phyloP scores from a whole-genome alignment of 768 basidiomycete species.

The Tremella fuciformis region DNA sequence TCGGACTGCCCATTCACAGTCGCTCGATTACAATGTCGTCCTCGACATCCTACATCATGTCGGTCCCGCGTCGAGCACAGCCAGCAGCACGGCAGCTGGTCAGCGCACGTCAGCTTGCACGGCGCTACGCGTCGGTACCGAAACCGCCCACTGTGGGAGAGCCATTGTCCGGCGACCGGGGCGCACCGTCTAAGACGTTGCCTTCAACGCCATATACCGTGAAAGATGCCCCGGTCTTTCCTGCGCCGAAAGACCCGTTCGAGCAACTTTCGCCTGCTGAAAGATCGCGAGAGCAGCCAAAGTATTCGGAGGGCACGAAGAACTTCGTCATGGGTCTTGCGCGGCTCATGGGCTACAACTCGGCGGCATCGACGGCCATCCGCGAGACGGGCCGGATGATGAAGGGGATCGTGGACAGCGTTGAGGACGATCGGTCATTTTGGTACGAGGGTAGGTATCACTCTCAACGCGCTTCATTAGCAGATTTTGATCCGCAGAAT shows the following conservation, averaged over 20 bases:
- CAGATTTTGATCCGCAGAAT: conserved; percentile 57
- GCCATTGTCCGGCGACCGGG: neutral
- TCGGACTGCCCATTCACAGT: too few species aligned
- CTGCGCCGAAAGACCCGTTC: conserved; percentile 47
- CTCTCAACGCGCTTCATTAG: neutral
- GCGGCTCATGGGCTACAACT: conserved; percentile 54
- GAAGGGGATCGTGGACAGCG: conserved; percentile 53
- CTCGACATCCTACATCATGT: neutral
- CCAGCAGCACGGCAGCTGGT: too few species aligned
- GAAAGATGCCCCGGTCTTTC: conserved; percentile 40
- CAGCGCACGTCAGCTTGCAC: too few species aligned
- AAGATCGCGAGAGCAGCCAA: neutral
- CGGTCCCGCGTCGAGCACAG: neutral
- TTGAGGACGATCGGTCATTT: conserved; percentile 53
- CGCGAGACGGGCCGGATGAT: conserved; percentile 54
- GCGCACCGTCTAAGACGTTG: neutral
- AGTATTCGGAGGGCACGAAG: conserved; percentile 41
- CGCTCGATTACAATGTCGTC: too few species aligned
- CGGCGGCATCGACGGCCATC: conserved; percentile 53
- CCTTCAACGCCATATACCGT: conserved; percentile 20
- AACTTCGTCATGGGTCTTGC: conserved; percentile 48
- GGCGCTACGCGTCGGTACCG: neutral
- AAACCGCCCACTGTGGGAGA: neutral
- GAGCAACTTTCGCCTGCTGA: conserved; percentile 1
- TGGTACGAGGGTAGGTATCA: conserved; percentile 54